These are phyloP conservation scores for Stagonosporopsis vannaccii DNA, from an alignment of 2,329 filamentous ascomycete species.

Conservation along the genomic window DNA sequence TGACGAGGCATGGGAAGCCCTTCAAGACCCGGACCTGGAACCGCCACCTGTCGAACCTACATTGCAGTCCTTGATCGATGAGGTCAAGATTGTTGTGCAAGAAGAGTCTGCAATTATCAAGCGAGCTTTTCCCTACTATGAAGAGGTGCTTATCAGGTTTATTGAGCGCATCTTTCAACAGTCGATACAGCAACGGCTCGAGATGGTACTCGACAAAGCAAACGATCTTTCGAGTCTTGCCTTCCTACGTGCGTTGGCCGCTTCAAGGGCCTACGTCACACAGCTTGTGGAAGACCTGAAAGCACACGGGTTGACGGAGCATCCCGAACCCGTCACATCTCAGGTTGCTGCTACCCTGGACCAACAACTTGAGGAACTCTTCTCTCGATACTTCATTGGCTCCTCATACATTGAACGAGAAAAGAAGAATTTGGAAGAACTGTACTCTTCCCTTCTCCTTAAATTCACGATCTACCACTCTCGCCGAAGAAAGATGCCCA, in stretches of 20 bases:
- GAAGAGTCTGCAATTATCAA: conserved; percentile 98
- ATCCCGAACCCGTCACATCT: conserved; percentile 88
- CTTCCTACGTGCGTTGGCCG: conserved; percentile 88
- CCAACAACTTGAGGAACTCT: conserved; percentile 71
- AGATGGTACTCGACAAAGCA: conserved; percentile 95
- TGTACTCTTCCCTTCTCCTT: conserved; percentile 92
- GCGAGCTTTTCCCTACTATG: conserved; percentile 93
- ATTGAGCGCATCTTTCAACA: conserved; percentile 97
- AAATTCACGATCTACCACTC: conserved; percentile 97
- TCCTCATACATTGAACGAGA: conserved; percentile 72
- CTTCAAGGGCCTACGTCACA: conserved; percentile 87
- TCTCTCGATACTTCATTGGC: conserved; percentile 71
- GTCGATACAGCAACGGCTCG: conserved; percentile 93
- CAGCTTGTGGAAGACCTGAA: conserved; percentile 91
- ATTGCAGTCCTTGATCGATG: conserved; percentile 88
- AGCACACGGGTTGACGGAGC: conserved; percentile 90
- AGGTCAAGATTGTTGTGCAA: conserved; percentile 94
- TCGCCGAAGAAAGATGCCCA: conserved; percentile 83
- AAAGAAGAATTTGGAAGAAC: conserved; percentile 74
- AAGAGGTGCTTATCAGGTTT: conserved; percentile 91
- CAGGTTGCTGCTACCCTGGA: conserved; percentile 78
- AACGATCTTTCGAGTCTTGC: conserved; percentile 89
- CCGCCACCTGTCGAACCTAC: conserved; percentile 91
- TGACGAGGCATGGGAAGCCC: conserved; percentile 79
- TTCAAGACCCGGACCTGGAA: conserved; percentile 93